Percentiles rank a stretch among this genome's conserved stretches.
Evolutionary conservation across 2,329 filamentous ascomycete genomes (phyloP).

Genomic region (Drechslerella stenobrocha): DNA sequence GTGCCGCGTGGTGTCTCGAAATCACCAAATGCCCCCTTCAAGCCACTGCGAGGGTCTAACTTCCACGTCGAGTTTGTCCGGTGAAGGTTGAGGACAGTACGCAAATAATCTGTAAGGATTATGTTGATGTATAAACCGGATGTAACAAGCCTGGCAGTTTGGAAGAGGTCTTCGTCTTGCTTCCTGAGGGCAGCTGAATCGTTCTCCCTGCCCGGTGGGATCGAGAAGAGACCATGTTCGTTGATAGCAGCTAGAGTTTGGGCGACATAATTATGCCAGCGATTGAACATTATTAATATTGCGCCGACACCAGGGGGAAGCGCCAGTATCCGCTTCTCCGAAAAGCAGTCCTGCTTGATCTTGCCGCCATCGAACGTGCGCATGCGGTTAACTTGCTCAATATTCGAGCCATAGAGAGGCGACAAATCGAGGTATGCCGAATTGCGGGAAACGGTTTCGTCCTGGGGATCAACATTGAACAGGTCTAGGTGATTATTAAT

Average conservation of each 20-base stretch:
- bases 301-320: conserved; percentile 74
- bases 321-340: conserved; percentile 69
- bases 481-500: neutral
- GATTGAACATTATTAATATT: conserved; percentile 75
- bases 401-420: conserved; percentile 69
- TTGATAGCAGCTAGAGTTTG: conserved; percentile 82
- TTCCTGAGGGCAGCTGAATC: conserved; percentile 66
- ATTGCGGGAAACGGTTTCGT: conserved; percentile 66
- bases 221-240: conserved; percentile 75
- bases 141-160: conserved; percentile 74
- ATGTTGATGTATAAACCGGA: conserved; percentile 78
- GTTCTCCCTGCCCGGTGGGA: conserved; percentile 61
- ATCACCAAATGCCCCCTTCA: conserved; percentile 49
- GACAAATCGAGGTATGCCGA: conserved; percentile 73
- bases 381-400: conserved; percentile 60
- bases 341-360: conserved; percentile 73
- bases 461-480: conserved; percentile 69
- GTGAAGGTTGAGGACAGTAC: conserved; percentile 75
- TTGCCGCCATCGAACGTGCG: conserved; percentile 70
- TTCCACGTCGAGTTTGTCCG: conserved; percentile 76
- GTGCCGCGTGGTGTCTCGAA: conserved; percentile 61
- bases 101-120: conserved; percentile 74
- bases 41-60: conserved; percentile 58
- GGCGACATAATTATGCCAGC: conserved; percentile 85
- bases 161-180: conserved; percentile 76